phyloP scores from a whole-genome alignment of 768 basidiomycete species.

The Rhodosporidiobolus odoratus region DNA sequence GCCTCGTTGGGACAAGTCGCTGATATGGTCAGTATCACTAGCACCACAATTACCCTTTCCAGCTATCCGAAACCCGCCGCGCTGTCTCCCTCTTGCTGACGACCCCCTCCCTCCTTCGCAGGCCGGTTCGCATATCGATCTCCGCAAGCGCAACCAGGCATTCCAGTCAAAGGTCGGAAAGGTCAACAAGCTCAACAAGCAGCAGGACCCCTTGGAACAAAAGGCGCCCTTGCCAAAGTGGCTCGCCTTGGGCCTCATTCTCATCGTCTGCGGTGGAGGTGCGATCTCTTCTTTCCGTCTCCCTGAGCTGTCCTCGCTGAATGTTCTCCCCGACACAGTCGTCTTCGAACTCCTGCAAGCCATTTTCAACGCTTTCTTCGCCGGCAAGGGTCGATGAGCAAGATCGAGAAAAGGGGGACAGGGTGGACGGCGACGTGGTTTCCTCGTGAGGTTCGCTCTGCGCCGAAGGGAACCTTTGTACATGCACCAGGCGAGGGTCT shows the following conservation, averaged over 20 bases:
- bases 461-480: neutral
- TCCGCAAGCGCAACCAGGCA: conserved; percentile 30
- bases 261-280: conserved; percentile 21
- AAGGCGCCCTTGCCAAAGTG: conserved; percentile 6
- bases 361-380: conserved; percentile 16
- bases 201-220: neutral
- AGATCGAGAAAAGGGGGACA: neutral
- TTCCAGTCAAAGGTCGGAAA: conserved; percentile 27
- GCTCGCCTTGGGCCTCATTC: neutral
- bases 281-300: neutral
- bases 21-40: too few relatives aligned
- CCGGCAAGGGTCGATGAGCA: neutral
- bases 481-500: neutral
- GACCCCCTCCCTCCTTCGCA: neutral
- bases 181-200: conserved; percentile 11
- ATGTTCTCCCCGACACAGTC: neutral
- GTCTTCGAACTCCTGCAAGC: conserved; percentile 26
- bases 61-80: neutral
- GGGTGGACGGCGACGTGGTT: neutral
- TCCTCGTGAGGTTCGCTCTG: neutral
- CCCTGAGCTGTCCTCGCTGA: neutral
- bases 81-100: neutral
- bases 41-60: too few relatives aligned
- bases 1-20: too few relatives aligned
- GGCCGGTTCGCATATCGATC: conserved; percentile 33